Evolutionary conservation across 176 grass and related monocot species (phyloP).

Genomic region (Saccharum officinarum): DNA sequence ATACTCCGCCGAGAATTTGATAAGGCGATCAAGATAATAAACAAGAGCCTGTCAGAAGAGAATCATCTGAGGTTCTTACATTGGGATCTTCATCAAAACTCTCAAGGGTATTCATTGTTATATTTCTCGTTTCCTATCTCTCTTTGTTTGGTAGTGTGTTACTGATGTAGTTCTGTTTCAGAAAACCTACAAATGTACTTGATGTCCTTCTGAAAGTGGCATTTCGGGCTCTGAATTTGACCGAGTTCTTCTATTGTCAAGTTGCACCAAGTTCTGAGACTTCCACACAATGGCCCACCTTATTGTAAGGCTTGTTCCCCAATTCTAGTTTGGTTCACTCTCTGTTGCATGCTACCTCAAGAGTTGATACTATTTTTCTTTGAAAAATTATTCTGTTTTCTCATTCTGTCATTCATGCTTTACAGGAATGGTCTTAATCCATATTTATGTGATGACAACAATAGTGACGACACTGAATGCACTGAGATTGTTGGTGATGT

Average conservation of each 20-base stretch:
- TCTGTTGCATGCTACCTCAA: conserved; percentile 6
- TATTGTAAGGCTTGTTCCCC: conserved; percentile 49
- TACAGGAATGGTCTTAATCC: conserved; percentile 40
- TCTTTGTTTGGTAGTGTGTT: conserved; percentile 6
- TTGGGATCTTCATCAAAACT: conserved; percentile 93
- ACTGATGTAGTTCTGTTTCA: conserved; percentile 45
- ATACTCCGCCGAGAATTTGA: conserved; percentile 82
- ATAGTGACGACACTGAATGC: conserved; percentile 57
- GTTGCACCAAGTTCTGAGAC: conserved; percentile 49
- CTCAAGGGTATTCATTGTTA: conserved; percentile 59
- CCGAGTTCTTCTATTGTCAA: conserved; percentile 80
- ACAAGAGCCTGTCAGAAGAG: conserved; percentile 54
- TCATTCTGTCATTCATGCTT: neutral
- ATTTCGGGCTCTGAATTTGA: conserved; percentile 64
- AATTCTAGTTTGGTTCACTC: neutral
- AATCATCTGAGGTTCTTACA: conserved; percentile 83
- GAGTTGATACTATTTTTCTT: conserved; percentile 13
- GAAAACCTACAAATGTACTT: conserved; percentile 80
- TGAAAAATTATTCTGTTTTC: conserved; percentile 12
- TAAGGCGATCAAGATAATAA: conserved; percentile 70
- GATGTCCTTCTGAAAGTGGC: conserved; percentile 75
- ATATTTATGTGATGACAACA: conserved; percentile 57
- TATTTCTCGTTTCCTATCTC: conserved; percentile 14
- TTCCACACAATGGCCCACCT: conserved; percentile 45
- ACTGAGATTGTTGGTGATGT: conserved; percentile 46